phyloP scores from a whole-genome alignment of 345 rosid genomes.

The Lagerstroemia speciosa region DNA sequence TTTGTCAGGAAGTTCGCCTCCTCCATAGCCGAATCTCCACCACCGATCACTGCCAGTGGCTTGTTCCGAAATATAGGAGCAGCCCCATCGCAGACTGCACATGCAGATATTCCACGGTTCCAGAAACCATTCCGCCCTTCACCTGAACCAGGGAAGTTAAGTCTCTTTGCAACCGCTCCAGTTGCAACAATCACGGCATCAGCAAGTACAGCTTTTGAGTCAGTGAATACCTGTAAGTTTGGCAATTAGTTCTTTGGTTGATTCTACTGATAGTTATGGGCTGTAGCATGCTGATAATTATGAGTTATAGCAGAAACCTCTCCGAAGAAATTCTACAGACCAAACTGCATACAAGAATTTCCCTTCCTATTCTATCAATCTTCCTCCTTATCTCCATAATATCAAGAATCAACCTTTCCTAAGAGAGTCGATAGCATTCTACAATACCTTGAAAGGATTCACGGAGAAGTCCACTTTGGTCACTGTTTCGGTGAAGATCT shows the following conservation, averaged over 20 bases:
- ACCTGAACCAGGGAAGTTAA: conserved; percentile 59
- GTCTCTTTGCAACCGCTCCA: conserved; percentile 77
- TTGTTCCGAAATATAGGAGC: conserved; percentile 81
- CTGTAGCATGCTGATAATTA: no score
- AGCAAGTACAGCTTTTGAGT: conserved; percentile 51
- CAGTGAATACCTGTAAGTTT: conserved; percentile 30
- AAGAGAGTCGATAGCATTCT: background rate
- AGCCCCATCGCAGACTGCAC: conserved; percentile 99
- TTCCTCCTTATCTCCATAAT: no score
- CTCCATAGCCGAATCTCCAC: conserved; percentile 99
- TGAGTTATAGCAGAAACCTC: background rate
- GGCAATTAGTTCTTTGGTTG: background rate
- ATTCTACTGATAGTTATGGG: no score
- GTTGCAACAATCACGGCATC: conserved; percentile 80
- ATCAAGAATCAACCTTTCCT: background rate
- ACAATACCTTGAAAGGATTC: conserved; percentile 43
- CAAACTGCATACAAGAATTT: background rate
- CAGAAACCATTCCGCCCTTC: conserved; percentile 47
- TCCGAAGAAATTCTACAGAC: background rate
- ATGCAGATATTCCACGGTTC: conserved; percentile 92
- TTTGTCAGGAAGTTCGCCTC: conserved; percentile 83
- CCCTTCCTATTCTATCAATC: background rate
- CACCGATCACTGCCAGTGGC: conserved; percentile 83
- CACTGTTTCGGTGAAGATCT: conserved; percentile 74
- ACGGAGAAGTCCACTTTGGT: conserved; percentile 57